Conservation (phyloP, 768 basidiomycete genomes). For the Serendipita sp. region DNA sequence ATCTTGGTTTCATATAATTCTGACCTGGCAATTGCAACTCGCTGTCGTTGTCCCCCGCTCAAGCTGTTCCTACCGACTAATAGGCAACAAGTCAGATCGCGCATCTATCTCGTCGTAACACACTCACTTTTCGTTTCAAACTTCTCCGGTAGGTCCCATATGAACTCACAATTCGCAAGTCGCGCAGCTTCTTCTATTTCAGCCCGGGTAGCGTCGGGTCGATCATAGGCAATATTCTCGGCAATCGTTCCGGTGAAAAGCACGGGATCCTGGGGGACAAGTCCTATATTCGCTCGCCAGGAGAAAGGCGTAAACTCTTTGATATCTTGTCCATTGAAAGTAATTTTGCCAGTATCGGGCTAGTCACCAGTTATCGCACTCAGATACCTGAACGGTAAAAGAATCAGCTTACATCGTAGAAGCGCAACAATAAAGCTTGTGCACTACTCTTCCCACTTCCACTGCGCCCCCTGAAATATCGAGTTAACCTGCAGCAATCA, state of each 20-base stretch:
- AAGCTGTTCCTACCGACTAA: conserved; percentile 52
- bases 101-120: background rate
- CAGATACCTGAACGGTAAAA: conserved; percentile 10
- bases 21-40: conserved; percentile 48
- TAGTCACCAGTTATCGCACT: background rate
- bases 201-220: conserved; percentile 52
- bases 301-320: conserved; percentile 68
- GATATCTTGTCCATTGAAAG: conserved; percentile 84
- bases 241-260: conserved; percentile 88
- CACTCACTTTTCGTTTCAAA: conserved; percentile 80
- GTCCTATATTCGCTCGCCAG: conserved; percentile 77
- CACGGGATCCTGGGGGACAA: conserved; percentile 88
- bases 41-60: conserved; percentile 67
- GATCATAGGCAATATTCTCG: conserved; percentile 85
- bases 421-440: conserved; percentile 70
- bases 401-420: conserved; percentile 41
- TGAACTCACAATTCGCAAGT: conserved; percentile 89
- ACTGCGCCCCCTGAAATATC: conserved; percentile 53
- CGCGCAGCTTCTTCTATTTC: conserved; percentile 79
- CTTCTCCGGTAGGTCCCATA: conserved; percentile 85
- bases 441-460: conserved; percentile 91
- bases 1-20: conserved; percentile 13
- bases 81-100: background rate
- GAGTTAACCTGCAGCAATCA: background rate
- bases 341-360: conserved; percentile 63